Evolutionary conservation across 2,329 filamentous ascomycete genomes (phyloP).

Genomic region (Tolypocladium nubicola): DNA sequence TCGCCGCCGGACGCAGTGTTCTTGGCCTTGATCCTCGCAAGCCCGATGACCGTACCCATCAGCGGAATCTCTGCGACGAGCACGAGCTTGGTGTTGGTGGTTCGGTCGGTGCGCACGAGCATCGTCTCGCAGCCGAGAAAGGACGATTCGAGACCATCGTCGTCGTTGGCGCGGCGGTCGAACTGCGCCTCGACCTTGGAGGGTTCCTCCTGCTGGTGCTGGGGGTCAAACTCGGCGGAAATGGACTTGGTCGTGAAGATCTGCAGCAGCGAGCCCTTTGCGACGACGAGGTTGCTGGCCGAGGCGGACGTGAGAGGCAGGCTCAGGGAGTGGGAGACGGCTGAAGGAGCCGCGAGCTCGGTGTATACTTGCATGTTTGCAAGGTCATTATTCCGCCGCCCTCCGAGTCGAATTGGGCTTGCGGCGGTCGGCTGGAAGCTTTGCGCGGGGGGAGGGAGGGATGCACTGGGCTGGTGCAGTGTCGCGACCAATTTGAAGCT

Average conservation of each 20-base stretch:
- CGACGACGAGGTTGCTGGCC: slow-evolving; percentile 78
- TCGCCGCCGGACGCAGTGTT: slow-evolving; percentile 73
- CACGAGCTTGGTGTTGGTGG: slow-evolving; percentile 65
- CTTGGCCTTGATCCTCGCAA: slow-evolving; percentile 65
- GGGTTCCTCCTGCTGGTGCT: slow-evolving; percentile 22
- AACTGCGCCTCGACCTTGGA: slow-evolving; percentile 35
- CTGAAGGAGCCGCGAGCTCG: slow-evolving; percentile 87
- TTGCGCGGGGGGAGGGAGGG: background rate
- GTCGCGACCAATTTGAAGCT: background rate
- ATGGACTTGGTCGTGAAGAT: slow-evolving; percentile 69
- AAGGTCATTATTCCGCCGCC: slow-evolving; percentile 22
- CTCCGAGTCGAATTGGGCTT: slow-evolving; percentile 8
- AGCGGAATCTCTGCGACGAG: slow-evolving; percentile 77
- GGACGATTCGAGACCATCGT: slow-evolving; percentile 55
- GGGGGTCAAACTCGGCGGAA: slow-evolving; percentile 49
- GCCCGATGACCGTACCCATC: slow-evolving; percentile 72
- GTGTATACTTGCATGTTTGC: slow-evolving; percentile 88
- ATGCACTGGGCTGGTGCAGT: background rate
- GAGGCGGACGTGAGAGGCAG: slow-evolving; percentile 67
- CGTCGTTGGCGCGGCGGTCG: slow-evolving; percentile 45
- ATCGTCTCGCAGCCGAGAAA: slow-evolving; percentile 55
- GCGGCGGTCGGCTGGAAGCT: background rate
- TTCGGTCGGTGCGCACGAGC: slow-evolving; percentile 50
- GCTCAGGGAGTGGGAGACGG: slow-evolving; percentile 78
- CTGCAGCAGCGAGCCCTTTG: slow-evolving; percentile 86